Conservation (phyloP, 441 rosid genomes). For the Mallotus repandus region DNA sequence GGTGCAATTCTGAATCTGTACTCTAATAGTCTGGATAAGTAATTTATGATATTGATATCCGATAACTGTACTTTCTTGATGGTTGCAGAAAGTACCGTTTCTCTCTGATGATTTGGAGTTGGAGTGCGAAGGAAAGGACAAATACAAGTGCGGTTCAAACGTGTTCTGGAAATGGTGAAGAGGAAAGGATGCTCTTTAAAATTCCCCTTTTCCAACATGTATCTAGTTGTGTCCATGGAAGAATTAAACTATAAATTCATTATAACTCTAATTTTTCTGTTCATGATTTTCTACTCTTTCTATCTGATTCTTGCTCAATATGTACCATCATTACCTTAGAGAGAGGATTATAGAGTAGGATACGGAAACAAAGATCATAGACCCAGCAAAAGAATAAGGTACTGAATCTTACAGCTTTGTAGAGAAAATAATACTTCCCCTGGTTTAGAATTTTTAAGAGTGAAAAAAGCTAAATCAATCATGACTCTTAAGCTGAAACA, state of each 20-base stretch:
- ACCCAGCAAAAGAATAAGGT: not conserved
- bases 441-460: no score
- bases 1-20: slow-evolving; percentile 36
- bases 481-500: no score
- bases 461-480: no score
- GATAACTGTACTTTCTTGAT: not conserved
- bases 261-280: slow-evolving; percentile 4
- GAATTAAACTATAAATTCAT: slow-evolving; percentile 17
- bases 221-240: slow-evolving; percentile 30
- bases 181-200: not conserved
- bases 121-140: slow-evolving; percentile 94
- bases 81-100: slow-evolving; percentile 86
- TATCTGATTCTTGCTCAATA: not conserved
- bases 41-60: not conserved
- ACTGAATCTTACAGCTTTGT: not conserved
- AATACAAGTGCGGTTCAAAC: slow-evolving; percentile 93
- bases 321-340: no score
- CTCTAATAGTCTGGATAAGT: not conserved
- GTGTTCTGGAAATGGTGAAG: slow-evolving; percentile 99
- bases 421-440: no score
- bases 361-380: no score
- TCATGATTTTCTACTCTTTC: not conserved
- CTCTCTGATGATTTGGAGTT: slow-evolving; percentile 67
- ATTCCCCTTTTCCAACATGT: slow-evolving; percentile 24
- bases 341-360: no score